These are phyloP conservation scores for Triticum aestivum DNA, from an alignment of 176 grass and related monocot genomes.

Conservation along the genomic window DNA sequence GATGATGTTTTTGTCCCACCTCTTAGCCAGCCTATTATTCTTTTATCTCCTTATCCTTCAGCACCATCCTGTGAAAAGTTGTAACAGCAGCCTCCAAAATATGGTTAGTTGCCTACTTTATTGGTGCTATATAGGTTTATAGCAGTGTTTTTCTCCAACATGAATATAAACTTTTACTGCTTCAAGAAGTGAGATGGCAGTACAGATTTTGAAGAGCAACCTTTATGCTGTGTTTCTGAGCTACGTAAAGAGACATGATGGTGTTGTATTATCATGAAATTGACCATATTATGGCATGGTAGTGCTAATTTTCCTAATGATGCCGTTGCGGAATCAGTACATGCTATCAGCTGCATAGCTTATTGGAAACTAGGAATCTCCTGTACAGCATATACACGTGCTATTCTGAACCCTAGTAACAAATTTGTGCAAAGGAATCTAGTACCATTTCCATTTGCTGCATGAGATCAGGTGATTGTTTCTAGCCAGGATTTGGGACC, in stretches of 20 bases:
- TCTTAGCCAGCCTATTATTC: conserved; percentile 12
- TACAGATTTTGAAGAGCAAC: conserved; percentile 12
- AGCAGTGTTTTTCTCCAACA: background rate
- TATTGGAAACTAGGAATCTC: background rate
- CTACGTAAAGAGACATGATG: conserved; percentile 8
- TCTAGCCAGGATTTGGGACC: background rate
- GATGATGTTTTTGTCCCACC: background rate
- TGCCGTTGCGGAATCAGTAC: background rate
- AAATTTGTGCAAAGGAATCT: conserved; percentile 3
- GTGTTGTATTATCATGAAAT: background rate
- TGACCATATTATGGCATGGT: background rate
- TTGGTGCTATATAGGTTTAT: conserved; percentile 2
- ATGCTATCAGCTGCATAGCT: background rate
- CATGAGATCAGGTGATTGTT: background rate
- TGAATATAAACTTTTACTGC: background rate
- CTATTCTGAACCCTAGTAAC: background rate
- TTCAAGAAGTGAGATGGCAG: background rate
- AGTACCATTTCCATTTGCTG: conserved; percentile 17
- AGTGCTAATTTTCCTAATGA: background rate
- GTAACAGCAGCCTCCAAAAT: background rate
- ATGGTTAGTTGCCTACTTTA: background rate
- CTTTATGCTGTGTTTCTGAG: conserved; percentile 13
- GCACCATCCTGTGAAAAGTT: background rate
- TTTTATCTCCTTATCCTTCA: conserved; percentile 10
- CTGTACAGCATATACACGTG: background rate